Evolutionary conservation across 176 grass and related monocot species (phyloP).

Genomic region (Hordeum marinum): DNA sequence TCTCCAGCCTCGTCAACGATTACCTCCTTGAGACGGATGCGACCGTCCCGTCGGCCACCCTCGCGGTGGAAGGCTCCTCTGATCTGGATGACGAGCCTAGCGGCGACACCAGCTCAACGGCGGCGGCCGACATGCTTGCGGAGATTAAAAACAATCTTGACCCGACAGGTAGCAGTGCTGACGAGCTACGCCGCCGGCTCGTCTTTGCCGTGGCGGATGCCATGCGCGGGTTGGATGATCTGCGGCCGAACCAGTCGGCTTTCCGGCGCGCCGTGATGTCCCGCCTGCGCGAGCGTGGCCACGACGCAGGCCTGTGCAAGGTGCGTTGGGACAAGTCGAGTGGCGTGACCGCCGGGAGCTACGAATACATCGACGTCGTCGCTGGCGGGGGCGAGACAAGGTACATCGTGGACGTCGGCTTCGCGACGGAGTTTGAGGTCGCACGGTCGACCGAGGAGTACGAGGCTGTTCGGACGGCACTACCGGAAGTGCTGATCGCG

Average conservation of each 20-base stretch:
- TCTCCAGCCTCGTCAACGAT: constrained; percentile 41
- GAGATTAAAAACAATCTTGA: constrained; percentile 6
- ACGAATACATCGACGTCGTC: constrained; percentile 51
- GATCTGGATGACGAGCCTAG: not conserved
- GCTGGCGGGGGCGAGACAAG: not conserved
- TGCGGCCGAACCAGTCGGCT: not conserved
- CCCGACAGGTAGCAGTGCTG: not conserved
- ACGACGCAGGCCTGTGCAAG: constrained; percentile 53
- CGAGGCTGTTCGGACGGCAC: not conserved
- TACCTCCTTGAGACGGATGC: constrained; percentile 32
- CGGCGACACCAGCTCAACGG: not conserved
- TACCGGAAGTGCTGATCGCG: constrained; percentile 39
- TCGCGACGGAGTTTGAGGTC: constrained; percentile 35
- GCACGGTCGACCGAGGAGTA: constrained; percentile 27
- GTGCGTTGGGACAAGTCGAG: constrained; percentile 24
- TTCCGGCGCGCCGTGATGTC: constrained; percentile 31
- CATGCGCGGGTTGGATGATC: not conserved
- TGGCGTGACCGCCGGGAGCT: constrained; percentile 11
- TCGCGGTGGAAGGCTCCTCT: not conserved
- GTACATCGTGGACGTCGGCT: constrained; percentile 45
- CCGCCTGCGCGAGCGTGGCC: constrained; percentile 15
- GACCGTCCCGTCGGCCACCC: not conserved
- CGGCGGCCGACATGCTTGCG: not conserved
- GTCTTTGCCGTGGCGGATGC: constrained; percentile 6
- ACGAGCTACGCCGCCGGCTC: constrained; percentile 2